Base-by-base conservation (phyloP, 2,329 filamentous ascomycete genomes). In the Chaetomiaceae sp. region DNA sequence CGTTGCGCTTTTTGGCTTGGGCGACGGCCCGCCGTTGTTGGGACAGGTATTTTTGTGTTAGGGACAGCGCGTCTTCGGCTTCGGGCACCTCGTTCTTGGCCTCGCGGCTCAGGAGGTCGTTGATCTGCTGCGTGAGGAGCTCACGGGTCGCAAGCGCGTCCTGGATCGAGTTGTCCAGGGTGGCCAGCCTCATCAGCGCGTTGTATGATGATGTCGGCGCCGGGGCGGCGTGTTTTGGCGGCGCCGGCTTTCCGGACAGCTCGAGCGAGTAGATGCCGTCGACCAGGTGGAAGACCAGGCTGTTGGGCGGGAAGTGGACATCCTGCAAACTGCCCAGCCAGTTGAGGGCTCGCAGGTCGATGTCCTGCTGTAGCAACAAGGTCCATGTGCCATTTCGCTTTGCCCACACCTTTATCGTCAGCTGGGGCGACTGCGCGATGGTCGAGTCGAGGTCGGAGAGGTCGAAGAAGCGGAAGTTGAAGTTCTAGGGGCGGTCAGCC, bases 231-330 rank as follows among this genome's bases (percentile, higher is more conserved):
- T 80, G 72, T 58, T 80, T 82, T 0, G 81, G 79, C 3, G 76
- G 72, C n/a, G 73, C 66, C 15, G 71, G 67, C 53, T 70, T 72
- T 43, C 67, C 71, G 0, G 83, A 80, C 19, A 91, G 75, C 61
- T 91, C 87, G 65, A 87, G 82, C 14, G 88, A 89, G 72, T 96
- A 96, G 44, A 95, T 79, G 25, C 91, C 91, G 66, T 96, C 91
- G 6, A 83, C 76, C 55, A 96, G 85, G 67, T 95, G 88, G 62
- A 96, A 90, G 0, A 96, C 72, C 22, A 96, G 76, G 55, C 87
- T 90, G 64, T 96, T 96, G 6, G 82, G 78, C 0, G 91, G 90
- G 43, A 95, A 83, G 3, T 84, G 82, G 33, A 89, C 83, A 59
- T 86, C 76, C 20, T 78, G 79, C 31, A 95, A 81, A 11, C 69